Evolutionary conservation across 225 moss, liverwort and hornwort genomes (phyloP).

Genomic region (Pseudisothecium myosuroides): DNA sequence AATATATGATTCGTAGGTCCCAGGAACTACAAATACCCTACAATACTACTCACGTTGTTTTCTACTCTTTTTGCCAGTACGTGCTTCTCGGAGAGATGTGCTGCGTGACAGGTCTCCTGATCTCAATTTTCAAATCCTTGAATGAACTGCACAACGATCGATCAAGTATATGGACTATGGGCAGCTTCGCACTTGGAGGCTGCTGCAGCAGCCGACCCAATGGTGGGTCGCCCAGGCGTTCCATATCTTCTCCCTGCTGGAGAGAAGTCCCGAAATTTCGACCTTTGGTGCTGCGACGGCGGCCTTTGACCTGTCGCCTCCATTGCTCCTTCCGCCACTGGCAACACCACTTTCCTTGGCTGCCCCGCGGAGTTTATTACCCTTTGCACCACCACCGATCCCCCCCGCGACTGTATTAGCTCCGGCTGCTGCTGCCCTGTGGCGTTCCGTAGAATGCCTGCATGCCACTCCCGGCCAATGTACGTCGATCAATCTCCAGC

Average conservation of each 20-base stretch:
- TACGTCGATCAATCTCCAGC: neutral
- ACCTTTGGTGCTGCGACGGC: neutral
- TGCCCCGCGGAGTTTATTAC: constrained; percentile 90
- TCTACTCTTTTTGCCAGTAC: neutral
- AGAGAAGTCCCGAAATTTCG: neutral
- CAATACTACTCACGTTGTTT: neutral
- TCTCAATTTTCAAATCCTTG: neutral
- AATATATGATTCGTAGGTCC: neutral
- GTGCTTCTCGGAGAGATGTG: neutral
- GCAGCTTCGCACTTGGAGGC: neutral
- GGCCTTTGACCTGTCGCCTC: neutral
- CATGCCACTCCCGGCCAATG: neutral
- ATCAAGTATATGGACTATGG: neutral
- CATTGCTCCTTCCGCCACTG: constrained; percentile 14
- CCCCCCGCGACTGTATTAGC: constrained; percentile 3
- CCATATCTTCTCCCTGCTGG: neutral
- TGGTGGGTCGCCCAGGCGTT: neutral
- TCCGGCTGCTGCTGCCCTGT: constrained; percentile 5
- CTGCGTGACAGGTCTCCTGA: neutral
- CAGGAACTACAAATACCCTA: neutral
- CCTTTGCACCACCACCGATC: constrained; percentile 57
- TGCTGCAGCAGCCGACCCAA: neutral
- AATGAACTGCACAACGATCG: no score
- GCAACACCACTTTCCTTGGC: constrained; percentile 78
- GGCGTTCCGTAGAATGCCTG: constrained; percentile 60